Base-by-base conservation (phyloP, 306 rosid genomes). In the Glycine latifolia region DNA sequence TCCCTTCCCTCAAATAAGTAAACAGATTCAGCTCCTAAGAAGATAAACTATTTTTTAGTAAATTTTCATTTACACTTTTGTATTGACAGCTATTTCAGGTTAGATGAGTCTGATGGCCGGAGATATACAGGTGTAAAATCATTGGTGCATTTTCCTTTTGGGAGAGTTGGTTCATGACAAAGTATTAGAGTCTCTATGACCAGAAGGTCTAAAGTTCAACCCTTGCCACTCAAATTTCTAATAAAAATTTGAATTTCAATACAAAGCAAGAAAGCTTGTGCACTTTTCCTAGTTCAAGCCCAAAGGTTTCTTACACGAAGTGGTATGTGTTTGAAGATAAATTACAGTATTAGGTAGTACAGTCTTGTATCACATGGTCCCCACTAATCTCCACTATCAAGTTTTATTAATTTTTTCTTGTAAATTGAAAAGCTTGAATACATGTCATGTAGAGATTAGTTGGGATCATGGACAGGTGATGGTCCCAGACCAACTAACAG, bases 1-100 rank as follows among this genome's bases (percentile, higher is more conserved):
- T 73, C 6, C 77, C 77, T 53, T 85, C 78, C 78, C 37, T 71
- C 60, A 53, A 43, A 72, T 35, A 33, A 62, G 69, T 35, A 11
- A 33, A 16, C 31, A 37, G 49, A 73, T 52, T 53, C 77, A 53
- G 15, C 61, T 73, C 53, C 37, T 55, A 39, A 33, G 77, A 53
- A 37, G 78, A 54, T 37, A 37, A 54, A 55, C 78, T 12, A 33
- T 10, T 10, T 33, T 33, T 62, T 31, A 62, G 8, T 26, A 31
- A 59, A 9, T 10, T 26, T 61, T 26, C 31, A 31, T 58, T 58
- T 37, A 37, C 41, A 37, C 41, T 37, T 3, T 4, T 37, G 41
- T 37, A 58, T 58, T 16, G 35, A 58, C 35, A 7, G 5, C 33
- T 58, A 58, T 58, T 16, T 58, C 63, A 15, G 10, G 35, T 58